Conservation (phyloP, 179 eudicot species). For the Vitellaria paradoxa region DNA sequence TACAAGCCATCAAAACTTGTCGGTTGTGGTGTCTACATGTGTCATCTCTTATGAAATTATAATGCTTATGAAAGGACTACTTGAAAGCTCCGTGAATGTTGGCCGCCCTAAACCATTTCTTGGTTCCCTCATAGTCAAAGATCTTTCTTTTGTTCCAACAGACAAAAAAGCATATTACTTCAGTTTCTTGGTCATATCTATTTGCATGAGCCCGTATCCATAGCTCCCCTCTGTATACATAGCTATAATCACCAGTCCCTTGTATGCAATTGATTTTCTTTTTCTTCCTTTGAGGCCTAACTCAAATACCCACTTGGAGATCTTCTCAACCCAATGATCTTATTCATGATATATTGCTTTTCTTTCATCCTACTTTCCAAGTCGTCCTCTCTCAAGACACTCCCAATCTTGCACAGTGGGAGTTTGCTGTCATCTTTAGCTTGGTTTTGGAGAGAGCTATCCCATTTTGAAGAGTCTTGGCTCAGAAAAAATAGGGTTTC, state of each 20-base stretch:
- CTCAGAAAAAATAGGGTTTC: conserved; percentile 26
- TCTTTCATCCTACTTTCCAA: conserved; percentile 58
- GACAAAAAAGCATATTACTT: conserved; percentile 6
- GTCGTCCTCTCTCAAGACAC: conserved; percentile 36
- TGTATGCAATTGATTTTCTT: neutral
- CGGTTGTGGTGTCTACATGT: conserved; percentile 21
- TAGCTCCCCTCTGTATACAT: neutral
- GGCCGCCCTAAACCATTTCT: neutral
- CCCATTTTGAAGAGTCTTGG: conserved; percentile 21
- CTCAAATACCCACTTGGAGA: conserved; percentile 6
- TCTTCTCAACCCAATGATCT: conserved; percentile 36
- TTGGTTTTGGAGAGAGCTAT: conserved; percentile 27
- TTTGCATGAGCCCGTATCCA: neutral
- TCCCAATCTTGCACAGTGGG: conserved; percentile 21
- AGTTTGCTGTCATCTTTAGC: conserved; percentile 27
- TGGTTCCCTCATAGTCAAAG: neutral
- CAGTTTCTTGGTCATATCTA: conserved; percentile 1
- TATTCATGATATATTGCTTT: conserved; percentile 57
- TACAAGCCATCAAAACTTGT: conserved; percentile 20
- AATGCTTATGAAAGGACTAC: neutral
- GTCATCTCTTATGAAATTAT: conserved; percentile 7
- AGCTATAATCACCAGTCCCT: conserved; percentile 14
- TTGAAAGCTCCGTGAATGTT: neutral
- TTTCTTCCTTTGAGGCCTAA: neutral
- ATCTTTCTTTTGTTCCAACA: neutral